A percentile compares a stretch with the other conserved stretches of the same genome.
These are phyloP conservation scores for Trapa bicornis DNA, from an alignment of 345 rosid species.

Conservation along the genomic window DNA sequence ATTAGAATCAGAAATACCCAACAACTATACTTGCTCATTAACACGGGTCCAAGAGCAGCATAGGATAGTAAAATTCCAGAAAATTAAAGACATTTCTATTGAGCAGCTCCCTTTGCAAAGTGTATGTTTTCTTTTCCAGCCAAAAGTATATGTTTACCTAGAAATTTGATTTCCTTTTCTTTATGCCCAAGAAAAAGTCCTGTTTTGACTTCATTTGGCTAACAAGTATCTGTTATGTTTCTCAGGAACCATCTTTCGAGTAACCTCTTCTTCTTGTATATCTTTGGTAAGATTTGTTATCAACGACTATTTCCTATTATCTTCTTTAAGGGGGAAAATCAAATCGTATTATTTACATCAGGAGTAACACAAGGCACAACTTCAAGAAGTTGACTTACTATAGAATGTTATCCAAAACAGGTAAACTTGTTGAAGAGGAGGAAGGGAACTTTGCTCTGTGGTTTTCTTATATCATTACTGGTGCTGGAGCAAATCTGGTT, in stretches of 20 bases:
- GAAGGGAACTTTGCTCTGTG: conserved; percentile 75
- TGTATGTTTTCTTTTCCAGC: too few relatives aligned
- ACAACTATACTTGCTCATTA: too few relatives aligned
- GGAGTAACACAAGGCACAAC: not conserved
- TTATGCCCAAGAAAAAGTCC: not conserved
- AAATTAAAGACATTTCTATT: too few relatives aligned
- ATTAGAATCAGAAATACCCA: too few relatives aligned
- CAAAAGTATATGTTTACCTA: too few relatives aligned
- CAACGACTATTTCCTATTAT: not conserved
- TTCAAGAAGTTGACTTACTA: too few relatives aligned
- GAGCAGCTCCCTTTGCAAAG: too few relatives aligned
- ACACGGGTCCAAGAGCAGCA: too few relatives aligned
- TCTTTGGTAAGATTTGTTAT: conserved; percentile 53
- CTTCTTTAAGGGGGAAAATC: not conserved
- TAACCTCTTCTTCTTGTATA: conserved; percentile 91
- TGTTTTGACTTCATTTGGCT: conserved; percentile 8
- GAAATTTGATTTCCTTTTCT: not conserved
- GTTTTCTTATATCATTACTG: conserved; percentile 68
- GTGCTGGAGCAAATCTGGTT: conserved; percentile 82
- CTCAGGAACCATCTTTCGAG: conserved; percentile 92
- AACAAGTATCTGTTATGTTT: not conserved
- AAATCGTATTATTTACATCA: not conserved
- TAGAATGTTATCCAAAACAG: conserved; percentile 22
- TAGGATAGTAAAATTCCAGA: too few relatives aligned
- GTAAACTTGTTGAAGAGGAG: conserved; percentile 94